Evolutionary conservation across 2,329 filamentous ascomycete genomes (phyloP).

Genomic region (Colletotrichum tabaci): DNA sequence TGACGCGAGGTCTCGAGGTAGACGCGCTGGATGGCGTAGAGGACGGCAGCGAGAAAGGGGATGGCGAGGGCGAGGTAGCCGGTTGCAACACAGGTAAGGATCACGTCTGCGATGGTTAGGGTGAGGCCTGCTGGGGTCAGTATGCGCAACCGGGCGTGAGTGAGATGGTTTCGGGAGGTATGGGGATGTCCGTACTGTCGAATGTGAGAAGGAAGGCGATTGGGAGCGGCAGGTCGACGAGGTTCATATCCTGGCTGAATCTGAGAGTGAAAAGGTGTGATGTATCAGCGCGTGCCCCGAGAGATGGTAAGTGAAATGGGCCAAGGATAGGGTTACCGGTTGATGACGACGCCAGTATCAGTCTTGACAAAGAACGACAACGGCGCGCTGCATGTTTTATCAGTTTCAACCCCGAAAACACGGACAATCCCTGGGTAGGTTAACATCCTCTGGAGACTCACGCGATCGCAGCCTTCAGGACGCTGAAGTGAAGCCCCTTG

Average conservation of each 20-base stretch:
- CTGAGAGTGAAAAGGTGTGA: not conserved
- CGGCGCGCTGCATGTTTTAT: not conserved
- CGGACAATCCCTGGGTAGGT: not conserved
- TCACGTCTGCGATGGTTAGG: slow-evolving; percentile 57
- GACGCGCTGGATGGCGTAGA: slow-evolving; percentile 52
- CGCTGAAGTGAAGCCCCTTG: slow-evolving; percentile 36
- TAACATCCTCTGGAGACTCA: not conserved
- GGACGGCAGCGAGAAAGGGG: slow-evolving; percentile 45
- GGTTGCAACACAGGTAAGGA: slow-evolving; percentile 60
- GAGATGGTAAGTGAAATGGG: too few species aligned
- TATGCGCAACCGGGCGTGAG: not conserved
- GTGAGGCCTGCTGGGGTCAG: slow-evolving; percentile 18
- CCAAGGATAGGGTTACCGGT: slow-evolving; percentile 32
- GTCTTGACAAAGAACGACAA: slow-evolving; percentile 46
- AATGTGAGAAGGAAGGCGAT: slow-evolving; percentile 46
- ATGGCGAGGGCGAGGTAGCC: slow-evolving; percentile 65
- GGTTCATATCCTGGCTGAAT: slow-evolving; percentile 49
- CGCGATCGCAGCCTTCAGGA: slow-evolving; percentile 24
- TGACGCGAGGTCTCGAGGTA: slow-evolving; percentile 62
- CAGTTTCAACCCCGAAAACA: not conserved
- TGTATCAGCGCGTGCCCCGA: not conserved
- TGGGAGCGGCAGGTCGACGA: slow-evolving; percentile 46
- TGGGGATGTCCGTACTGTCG: slow-evolving; percentile 1
- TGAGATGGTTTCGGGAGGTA: too few species aligned
- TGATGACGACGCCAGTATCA: slow-evolving; percentile 44